Base-by-base conservation (phyloP, 1,284 basidiomycete species). In the Calocybe gambosa region DNA sequence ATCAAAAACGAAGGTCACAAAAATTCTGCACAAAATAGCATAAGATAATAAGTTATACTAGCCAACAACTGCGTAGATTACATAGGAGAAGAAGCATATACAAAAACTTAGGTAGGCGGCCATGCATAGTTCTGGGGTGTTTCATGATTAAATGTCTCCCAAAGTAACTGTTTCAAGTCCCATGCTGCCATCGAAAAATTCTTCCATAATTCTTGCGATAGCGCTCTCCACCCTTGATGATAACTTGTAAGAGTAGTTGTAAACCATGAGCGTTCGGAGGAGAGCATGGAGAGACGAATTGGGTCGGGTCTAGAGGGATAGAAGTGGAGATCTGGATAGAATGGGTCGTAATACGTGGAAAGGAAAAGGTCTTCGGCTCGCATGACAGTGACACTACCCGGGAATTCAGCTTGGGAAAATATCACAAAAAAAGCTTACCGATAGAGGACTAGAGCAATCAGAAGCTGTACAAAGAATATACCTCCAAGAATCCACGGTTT, bases 311-410 rank as follows among this genome's bases (percentile, higher is more conserved):
- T 70, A 52, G 66, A 68, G 50, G 70, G 59, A 62, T 80, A 74
- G 44, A 76, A 59, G 60, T 84, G 73, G 39, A 85, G 70, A 57
- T 85, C 78, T 15, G 82, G 77, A 58, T 83, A 76, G 65, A 84
- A 79, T 46, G 85, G 79, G 58, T 88, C 84, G 57, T 82, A 85
- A 55, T 85, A 87, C 50, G 75, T 65, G 28, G 63, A 66, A 43
- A 67, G 53, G 49, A 68, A 71, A 21, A 64, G 54, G 25, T 63
- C 54, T 50, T 53, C 57, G 31, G 67, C 65, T 42, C 56, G 61
- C 9, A 54, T 51, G 2, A 57, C 47, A 31, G 65, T 63, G 40
- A 66, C 42, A 39, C 72, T 74, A 44, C 2, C 41, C 25, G 16
- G 13, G 25, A 8, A 12, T 3, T 31, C 8, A 36, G 10, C 34